Percentiles rank a stretch among this genome's conserved stretches.
phyloP scores from a whole-genome alignment of 768 basidiomycete species.

The Psilocybe azurescens region DNA sequence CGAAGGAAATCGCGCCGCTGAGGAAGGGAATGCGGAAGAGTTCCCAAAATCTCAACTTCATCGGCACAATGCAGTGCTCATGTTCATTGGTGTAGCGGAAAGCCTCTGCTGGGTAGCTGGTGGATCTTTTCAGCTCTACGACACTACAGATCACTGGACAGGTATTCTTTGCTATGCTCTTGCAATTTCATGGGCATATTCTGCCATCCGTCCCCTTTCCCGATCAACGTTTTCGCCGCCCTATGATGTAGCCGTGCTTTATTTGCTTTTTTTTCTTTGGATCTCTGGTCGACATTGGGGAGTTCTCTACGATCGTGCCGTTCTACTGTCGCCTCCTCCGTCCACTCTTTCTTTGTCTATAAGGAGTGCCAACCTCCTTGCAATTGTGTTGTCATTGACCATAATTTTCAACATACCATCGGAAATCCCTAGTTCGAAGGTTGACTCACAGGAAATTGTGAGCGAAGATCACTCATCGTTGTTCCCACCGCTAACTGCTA shows the following conservation, averaged over 20 bases:
- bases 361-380: constrained; percentile 47
- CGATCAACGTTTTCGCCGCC: constrained; percentile 62
- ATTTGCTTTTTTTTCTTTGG: constrained; percentile 53
- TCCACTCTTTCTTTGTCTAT: constrained; percentile 30
- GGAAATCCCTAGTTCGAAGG: constrained; percentile 55
- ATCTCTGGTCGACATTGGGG: constrained; percentile 58
- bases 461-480: constrained; percentile 28
- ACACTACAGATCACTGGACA: constrained; percentile 35
- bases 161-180: constrained; percentile 50
- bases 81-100: constrained; percentile 58
- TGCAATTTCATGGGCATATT: constrained; percentile 70
- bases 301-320: constrained; percentile 51
- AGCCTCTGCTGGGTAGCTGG: constrained; percentile 60
- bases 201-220: constrained; percentile 57
- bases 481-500: background rate
- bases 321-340: constrained; percentile 50
- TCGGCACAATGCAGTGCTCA: constrained; percentile 69
- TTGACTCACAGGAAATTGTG: constrained; percentile 66
- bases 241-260: constrained; percentile 65
- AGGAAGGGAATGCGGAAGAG: constrained; percentile 24
- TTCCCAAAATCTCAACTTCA: constrained; percentile 31
- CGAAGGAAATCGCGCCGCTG: constrained; percentile 15
- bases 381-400: constrained; percentile 45
- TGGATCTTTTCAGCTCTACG: constrained; percentile 55
- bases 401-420: constrained; percentile 69